Percentiles rank a stretch among this genome's conserved stretches.
Evolutionary conservation across 164 flowering plant genomes (phyloP).

Genomic region (Macadamia tetraphylla): DNA sequence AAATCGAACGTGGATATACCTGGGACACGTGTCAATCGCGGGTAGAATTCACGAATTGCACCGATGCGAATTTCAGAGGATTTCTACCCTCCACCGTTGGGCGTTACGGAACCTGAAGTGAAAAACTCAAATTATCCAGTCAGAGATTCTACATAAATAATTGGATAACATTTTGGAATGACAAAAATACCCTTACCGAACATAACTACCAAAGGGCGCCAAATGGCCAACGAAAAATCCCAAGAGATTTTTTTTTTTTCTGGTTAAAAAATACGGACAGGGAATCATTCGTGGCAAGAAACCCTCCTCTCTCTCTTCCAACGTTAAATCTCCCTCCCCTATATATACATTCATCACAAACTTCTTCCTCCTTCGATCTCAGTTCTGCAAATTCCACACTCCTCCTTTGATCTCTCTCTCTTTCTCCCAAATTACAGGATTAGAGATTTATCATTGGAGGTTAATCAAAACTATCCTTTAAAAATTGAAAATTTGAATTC

Average conservation of each 20-base stretch:
- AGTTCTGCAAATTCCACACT: conserved; percentile 15
- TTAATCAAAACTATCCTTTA: neutral
- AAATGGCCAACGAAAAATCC: neutral
- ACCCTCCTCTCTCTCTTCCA: conserved; percentile 8
- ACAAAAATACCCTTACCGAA: neutral
- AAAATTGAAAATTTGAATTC: neutral
- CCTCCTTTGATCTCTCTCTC: neutral
- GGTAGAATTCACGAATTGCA: too few species aligned
- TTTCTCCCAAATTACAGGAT: conserved; percentile 14
- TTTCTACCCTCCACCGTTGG: too few species aligned
- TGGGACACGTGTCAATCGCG: too few species aligned
- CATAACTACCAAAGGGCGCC: neutral
- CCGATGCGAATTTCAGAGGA: too few species aligned
- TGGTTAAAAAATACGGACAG: neutral
- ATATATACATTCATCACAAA: neutral
- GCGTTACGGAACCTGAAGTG: too few species aligned
- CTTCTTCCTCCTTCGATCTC: conserved; percentile 18
- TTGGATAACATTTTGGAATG: too few species aligned
- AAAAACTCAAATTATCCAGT: too few species aligned
- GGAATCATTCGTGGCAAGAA: conserved; percentile 37
- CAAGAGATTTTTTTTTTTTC: neutral
- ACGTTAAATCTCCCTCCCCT: neutral
- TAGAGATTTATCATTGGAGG: conserved; percentile 13
- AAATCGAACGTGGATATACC: too few species aligned
- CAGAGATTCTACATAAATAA: too few species aligned